Base-by-base conservation (phyloP, 139 green algal species). In the Monoraphidium neglectum region DNA sequence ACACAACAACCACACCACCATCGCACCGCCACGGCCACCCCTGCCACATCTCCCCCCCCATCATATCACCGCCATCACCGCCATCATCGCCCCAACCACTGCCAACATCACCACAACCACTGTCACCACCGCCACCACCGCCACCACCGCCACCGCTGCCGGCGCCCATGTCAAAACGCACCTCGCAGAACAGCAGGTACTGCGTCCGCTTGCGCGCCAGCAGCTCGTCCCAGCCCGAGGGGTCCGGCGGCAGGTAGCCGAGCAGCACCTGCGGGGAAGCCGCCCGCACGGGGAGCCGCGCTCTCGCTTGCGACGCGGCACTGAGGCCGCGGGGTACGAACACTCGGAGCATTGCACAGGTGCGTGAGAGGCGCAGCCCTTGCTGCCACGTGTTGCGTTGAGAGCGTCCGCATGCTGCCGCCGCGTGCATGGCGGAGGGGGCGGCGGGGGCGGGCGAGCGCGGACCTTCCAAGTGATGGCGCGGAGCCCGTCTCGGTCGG, bases 141-240 rank as follows among this genome's bases (percentile, higher is more conserved):
- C 24, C 59, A n/a, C n/a, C n/a, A n/a, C n/a, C n/a, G n/a, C n/a
- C n/a, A n/a, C n/a, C n/a, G n/a, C n/a, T n/a, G n/a, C n/a, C n/a
- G n/a, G n/a, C n/a, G n/a, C n/a, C n/a, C n/a, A 61, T 1, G 40
- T 24, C 33, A 54, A 66, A 10, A 16, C 77, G 21, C 49, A 93
- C 91, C 79, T 95, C 68, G 57, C 87, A 94, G 72, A 98, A 98
- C 3, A 92, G 64, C 10, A 73, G 74, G 82, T 98, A 98, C 77
- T 95, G 80, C 26, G 82, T 86, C 1, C 92, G 80, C 80, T 92
- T 94, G 38, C 80, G 59, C 0, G 74, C 68, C 24, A 97, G 80
- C 33, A 82, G 40, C 15, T 70, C 61, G 40, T 80, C 61, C 94
- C 94, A 98, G 35, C 90, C 66, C 8, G 78, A 77, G 0, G 77